These are phyloP conservation scores for Biscogniauxia sp. DNA, from an alignment of 2,329 filamentous ascomycete genomes.

Conservation along the genomic window DNA sequence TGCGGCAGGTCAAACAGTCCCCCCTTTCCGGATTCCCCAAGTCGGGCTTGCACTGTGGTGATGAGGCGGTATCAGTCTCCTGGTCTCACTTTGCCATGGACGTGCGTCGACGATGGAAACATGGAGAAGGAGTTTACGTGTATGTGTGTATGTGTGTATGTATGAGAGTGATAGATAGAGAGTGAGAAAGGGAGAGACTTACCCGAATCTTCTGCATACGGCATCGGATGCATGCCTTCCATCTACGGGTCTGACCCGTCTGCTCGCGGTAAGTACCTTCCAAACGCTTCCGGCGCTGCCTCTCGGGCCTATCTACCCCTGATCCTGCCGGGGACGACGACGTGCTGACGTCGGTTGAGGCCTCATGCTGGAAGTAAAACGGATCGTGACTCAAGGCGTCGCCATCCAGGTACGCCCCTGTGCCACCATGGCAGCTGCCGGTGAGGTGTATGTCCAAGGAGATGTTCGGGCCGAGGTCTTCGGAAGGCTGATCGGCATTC, in stretches of 20 bases:
- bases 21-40: slow-evolving; percentile 27
- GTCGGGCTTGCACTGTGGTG: slow-evolving; percentile 39
- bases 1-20: slow-evolving; percentile 40
- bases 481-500: background rate
- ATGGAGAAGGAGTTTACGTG: too few species aligned
- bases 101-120: background rate
- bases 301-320: slow-evolving; percentile 6
- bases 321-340: slow-evolving; percentile 1
- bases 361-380: background rate
- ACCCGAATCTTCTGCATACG: slow-evolving; percentile 44
- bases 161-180: too few species aligned
- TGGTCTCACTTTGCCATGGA: background rate
- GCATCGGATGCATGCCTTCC: slow-evolving; percentile 43
- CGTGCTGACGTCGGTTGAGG: background rate
- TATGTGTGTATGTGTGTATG: too few species aligned
- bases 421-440: background rate
- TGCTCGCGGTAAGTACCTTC: slow-evolving; percentile 17
- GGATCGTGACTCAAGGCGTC: background rate
- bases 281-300: slow-evolving; percentile 15
- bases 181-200: slow-evolving; percentile 20
- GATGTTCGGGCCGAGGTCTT: background rate
- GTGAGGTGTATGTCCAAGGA: background rate
- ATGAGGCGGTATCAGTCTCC: background rate
- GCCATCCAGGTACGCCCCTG: background rate
- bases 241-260: slow-evolving; percentile 25